Evolutionary conservation across 2,329 filamentous ascomycete species (phyloP), one percentile per base, ranked within the genome.

Genomic region (Fusarium sp.): DNA sequence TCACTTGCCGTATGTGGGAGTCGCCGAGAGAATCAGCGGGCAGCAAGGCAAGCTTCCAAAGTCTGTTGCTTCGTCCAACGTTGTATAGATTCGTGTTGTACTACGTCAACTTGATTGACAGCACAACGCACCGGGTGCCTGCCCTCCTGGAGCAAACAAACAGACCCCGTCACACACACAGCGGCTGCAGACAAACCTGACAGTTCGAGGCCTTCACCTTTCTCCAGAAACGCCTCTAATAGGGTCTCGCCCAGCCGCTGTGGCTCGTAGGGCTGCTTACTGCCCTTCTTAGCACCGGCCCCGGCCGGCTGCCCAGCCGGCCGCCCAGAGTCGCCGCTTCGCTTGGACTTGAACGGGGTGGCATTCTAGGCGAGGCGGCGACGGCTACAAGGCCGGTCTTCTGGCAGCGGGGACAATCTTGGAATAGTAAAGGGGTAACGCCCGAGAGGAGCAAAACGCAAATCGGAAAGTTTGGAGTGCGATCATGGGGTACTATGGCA

Each of bases 231-330:
- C 14, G 40, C 35, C 30, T 14, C 58, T 32, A 30, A 52, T 67
- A 60, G 59, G 43, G 47, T 38, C 67, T 56, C 38, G 22, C 25
- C 20, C 61, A 66, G 60, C 64, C 71, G 71, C 69, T 43, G 69
- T 77, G 69, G 67, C 66, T 72, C 65, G 37, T 77, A 77, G 75
- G 75, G 75, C 75, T 77, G 73, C 62, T 69, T 63, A 47, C 59
- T 62, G 47, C 27, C 45, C 22, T 27, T 15, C 68, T 22, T 38
- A 40, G 47, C 33, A 63, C 25, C n/a, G 22, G 43, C 61, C 61
- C 32, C 30, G 20, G 22, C 38, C 38, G 56, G 27, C 25, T 12
- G 38, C 32, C 14, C 25, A 25, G 32, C 38, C 59, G 10, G 38
- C 30, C 40, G 43, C 20, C 47, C 17, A 37, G 33, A 38, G 22